phyloP scores from a whole-genome alignment of 345 rosid species.

The Aquilaria yunnanensis region DNA sequence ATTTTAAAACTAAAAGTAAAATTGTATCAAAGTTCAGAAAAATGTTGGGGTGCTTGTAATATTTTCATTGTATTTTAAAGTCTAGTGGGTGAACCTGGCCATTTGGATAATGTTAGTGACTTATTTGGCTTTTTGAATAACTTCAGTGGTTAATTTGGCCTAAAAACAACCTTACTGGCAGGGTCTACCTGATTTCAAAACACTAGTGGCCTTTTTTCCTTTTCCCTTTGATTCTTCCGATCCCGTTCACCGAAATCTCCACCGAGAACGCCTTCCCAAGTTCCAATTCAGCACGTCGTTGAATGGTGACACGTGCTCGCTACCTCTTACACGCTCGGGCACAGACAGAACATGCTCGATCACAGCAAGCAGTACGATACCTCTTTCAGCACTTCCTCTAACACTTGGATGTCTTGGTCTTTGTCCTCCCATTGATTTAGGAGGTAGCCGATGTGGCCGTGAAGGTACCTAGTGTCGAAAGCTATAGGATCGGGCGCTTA shows the following conservation, averaged over 20 bases:
- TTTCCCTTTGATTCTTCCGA: slow-evolving; percentile 41
- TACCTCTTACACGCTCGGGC: neutral
- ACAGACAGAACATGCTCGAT: too few relatives aligned
- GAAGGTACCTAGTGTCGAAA: slow-evolving; percentile 56
- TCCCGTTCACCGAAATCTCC: slow-evolving; percentile 39
- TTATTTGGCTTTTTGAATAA: too few relatives aligned
- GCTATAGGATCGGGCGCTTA: slow-evolving; percentile 43
- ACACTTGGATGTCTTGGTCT: slow-evolving; percentile 50
- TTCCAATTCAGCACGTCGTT: slow-evolving; percentile 68
- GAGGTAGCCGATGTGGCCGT: slow-evolving; percentile 52
- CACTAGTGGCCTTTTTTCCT: too few relatives aligned
- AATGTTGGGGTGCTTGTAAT: too few relatives aligned
- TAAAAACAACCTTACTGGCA: too few relatives aligned
- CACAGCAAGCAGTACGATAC: slow-evolving; percentile 39
- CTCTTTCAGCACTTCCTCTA: slow-evolving; percentile 32
- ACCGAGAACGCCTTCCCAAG: slow-evolving; percentile 33
- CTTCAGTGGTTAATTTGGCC: too few relatives aligned
- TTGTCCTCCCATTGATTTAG: slow-evolving; percentile 55
- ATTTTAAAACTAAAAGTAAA: too few relatives aligned
- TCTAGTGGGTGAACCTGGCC: too few relatives aligned
- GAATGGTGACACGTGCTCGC: slow-evolving; percentile 49
- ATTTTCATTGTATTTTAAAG: too few relatives aligned
- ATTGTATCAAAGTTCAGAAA: too few relatives aligned
- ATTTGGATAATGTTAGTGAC: too few relatives aligned
- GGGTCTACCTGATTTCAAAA: too few relatives aligned